Base-by-base conservation (phyloP, 2,329 filamentous ascomycete genomes). In the Macrophomina phaseolina region DNA sequence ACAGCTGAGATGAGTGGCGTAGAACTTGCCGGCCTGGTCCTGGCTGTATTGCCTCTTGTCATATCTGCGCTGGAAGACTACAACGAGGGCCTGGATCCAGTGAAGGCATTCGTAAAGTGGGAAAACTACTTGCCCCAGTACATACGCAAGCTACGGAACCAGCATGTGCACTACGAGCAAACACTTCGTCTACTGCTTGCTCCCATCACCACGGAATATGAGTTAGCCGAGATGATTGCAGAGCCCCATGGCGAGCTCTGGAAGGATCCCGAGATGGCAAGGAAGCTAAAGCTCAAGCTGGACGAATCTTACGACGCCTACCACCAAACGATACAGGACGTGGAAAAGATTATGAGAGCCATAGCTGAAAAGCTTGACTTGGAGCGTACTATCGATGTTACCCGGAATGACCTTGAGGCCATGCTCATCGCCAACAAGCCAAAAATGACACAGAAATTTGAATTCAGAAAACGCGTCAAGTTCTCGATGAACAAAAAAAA, bases 1-100 rank as follows among this genome's bases (percentile, higher is more conserved):
- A 38, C 36, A 38, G 36, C 36, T 2, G 51, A 28, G 30, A 69
- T 71, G 38, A 69, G 70, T 40, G 71, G 72, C 34, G 65, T 72
- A 2, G 71, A 75, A 52, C 65, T 70, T 3, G 69, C 70, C 14
- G 73, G 73, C 4, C 28, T 76, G 5, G 72, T 77, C 1, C 70
- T 81, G n/a, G 80, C 77, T 40, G 72, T 74, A 30, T 66, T 82
- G 7, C 79, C 80, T 5, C 64, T 82, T 1, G 67, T 81, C 5
- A 77, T 81, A 23, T 67, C 68, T 4, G 69, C 69, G 8, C 48
- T 75, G 16, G 76, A 79, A 45, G 73, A 73, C 42, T 80, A 80
- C 60, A 76, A 79, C 48, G 76, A 79, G 51, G 76, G 80, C 2
- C 71, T 81, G 3, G 77, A 81, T 65, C 78, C 75, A 0, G 70